Evolutionary conservation across 768 basidiomycete species (phyloP).

Genomic region (Phylloporus scabripes): DNA sequence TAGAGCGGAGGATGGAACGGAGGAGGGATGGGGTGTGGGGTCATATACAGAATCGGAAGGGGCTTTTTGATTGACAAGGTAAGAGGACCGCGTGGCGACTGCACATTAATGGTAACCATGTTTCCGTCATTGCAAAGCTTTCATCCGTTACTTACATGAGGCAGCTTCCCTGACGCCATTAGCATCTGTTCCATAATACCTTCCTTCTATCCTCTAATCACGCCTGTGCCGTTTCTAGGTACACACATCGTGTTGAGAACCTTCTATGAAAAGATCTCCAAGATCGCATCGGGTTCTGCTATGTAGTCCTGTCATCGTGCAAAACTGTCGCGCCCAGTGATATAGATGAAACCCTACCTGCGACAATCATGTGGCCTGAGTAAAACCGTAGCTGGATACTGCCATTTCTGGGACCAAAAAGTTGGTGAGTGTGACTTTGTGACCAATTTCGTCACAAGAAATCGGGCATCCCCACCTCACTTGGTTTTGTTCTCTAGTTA

Average conservation of each 20-base stretch:
- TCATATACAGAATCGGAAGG: conserved; percentile 2
- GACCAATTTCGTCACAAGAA: neutral
- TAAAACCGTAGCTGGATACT: too few relatives aligned
- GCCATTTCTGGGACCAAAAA: too few relatives aligned
- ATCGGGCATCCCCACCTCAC: neutral
- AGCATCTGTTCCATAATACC: conserved; percentile 16
- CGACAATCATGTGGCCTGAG: neutral
- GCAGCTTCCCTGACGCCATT: conserved; percentile 16
- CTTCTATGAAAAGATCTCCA: neutral
- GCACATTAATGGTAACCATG: conserved; percentile 11
- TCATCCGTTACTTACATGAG: conserved; percentile 20
- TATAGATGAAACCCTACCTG: neutral
- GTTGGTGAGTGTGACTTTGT: too few relatives aligned
- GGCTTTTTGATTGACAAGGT: conserved; percentile 1
- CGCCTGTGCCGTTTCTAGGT: conserved; percentile 1
- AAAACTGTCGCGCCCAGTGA: neutral
- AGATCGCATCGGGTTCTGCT: neutral
- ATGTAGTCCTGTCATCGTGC: neutral
- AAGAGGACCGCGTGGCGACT: conserved; percentile 6
- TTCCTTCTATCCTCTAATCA: conserved; percentile 6
- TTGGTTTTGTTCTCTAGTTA: neutral
- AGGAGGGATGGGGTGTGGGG: neutral
- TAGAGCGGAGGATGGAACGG: neutral
- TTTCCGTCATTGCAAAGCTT: conserved; percentile 23
- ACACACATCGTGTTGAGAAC: neutral